Conservation (phyloP, 108 stramenopile genomes). For the Fragilariopsis cylindrus region DNA sequence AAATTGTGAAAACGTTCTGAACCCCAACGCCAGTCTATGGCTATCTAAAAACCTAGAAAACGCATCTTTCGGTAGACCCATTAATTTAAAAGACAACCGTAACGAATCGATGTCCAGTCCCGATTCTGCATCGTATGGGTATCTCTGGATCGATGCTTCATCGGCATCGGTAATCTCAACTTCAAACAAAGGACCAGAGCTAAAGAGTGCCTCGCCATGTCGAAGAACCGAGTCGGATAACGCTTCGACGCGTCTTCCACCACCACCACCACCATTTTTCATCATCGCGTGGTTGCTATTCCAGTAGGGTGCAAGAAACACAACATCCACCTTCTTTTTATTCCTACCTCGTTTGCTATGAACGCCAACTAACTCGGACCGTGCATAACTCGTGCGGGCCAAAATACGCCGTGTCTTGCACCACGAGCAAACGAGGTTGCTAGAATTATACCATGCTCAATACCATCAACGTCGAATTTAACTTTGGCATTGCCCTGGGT, state of each 20-base stretch:
- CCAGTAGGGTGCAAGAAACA: conserved; percentile 85
- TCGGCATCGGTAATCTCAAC: conserved; percentile 76
- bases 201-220: conserved; percentile 31
- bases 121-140: conserved; percentile 53
- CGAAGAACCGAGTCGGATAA: conserved; percentile 16
- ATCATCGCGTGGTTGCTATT: conserved; percentile 38
- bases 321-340: conserved; percentile 65
- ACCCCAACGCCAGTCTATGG: conserved; percentile 77
- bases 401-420: conserved; percentile 66
- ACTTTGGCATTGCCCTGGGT: conserved; percentile 17
- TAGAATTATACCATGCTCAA: conserved; percentile 82
- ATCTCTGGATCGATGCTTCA: conserved; percentile 61
- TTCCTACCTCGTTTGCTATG: conserved; percentile 27
- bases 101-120: conserved; percentile 67
- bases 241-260: conserved; percentile 12
- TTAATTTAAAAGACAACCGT: conserved; percentile 57
- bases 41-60: conserved; percentile 76
- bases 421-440: conserved; percentile 57
- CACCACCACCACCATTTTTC: not conserved
- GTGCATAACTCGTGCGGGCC: conserved; percentile 88
- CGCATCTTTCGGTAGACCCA: conserved; percentile 72
- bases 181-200: conserved; percentile 57
- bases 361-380: conserved; percentile 45
- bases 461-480: conserved; percentile 69
- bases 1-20: conserved; percentile 69